Conservation (phyloP, 768 basidiomycete genomes). For the Sutorius australiensis region DNA sequence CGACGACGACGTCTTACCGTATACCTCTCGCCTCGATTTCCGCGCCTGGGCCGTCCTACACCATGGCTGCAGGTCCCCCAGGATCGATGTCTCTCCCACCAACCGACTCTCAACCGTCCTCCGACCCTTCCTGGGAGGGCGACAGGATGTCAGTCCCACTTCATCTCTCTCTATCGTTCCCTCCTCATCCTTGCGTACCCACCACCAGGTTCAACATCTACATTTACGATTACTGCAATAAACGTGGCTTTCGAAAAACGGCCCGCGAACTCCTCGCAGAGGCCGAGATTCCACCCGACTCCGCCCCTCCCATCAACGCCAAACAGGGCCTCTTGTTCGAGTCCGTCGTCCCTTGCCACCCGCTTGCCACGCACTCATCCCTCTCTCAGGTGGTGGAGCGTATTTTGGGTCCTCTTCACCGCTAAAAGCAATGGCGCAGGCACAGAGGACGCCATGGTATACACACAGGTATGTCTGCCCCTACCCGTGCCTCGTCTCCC, state of each 20-base stretch:
- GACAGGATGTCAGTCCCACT: conserved; percentile 66
- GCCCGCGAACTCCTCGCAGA: conserved; percentile 63
- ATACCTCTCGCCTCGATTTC: conserved; percentile 4
- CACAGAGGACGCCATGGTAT: conserved; percentile 68
- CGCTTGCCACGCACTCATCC: neutral
- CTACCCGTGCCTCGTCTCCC: conserved; percentile 2
- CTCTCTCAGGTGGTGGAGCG: conserved; percentile 74
- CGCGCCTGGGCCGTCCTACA: neutral
- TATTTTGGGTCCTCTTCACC: conserved; percentile 82
- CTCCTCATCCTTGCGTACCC: conserved; percentile 7
- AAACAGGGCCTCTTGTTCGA: conserved; percentile 81
- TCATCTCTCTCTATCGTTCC: conserved; percentile 1
- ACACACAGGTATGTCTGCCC: conserved; percentile 54
- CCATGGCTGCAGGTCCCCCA: conserved; percentile 23
- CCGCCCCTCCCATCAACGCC: conserved; percentile 76
- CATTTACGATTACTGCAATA: conserved; percentile 80
- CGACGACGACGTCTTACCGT: neutral
- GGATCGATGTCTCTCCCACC: conserved; percentile 23
- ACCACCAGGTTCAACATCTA: conserved; percentile 81
- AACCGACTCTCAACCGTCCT: conserved; percentile 13
- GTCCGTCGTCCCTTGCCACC: conserved; percentile 37
- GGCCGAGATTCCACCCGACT: conserved; percentile 60
- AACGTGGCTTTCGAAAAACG: conserved; percentile 74
- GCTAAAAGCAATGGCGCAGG: conserved; percentile 68
- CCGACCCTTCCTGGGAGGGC: conserved; percentile 69